phyloP scores from a whole-genome alignment of 306 rosid genomes.

The Acacia confusa region DNA sequence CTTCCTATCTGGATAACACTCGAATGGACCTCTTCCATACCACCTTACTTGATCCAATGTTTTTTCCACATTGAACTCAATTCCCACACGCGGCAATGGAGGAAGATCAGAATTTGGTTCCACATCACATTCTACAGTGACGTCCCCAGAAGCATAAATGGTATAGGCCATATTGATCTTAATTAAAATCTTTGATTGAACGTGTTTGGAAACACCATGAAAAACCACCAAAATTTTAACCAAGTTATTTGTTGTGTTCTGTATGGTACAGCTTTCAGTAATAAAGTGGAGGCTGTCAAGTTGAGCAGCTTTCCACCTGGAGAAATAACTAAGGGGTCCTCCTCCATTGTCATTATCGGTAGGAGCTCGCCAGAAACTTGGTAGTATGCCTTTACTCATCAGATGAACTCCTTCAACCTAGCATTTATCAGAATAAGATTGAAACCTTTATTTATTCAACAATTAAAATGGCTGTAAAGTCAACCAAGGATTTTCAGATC shows the following conservation, averaged over 20 bases:
- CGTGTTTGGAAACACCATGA: conserved; percentile 49
- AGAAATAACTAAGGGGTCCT: conserved; percentile 54
- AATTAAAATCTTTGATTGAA: conserved; percentile 42
- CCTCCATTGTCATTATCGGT: conserved; percentile 96
- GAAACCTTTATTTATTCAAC: conserved; percentile 11
- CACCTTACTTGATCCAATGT: conserved; percentile 66
- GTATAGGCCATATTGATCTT: conserved; percentile 59
- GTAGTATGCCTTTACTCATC: conserved; percentile 67
- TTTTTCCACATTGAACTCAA: conserved; percentile 65
- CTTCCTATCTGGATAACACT: conserved; percentile 91
- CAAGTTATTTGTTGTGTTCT: conserved; percentile 33
- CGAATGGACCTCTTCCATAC: conserved; percentile 97
- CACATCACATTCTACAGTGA: conserved; percentile 64
- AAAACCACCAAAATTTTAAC: conserved; percentile 55
- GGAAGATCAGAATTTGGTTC: conserved; percentile 71
- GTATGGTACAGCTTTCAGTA: conserved; percentile 60
- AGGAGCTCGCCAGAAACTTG: conserved; percentile 95
- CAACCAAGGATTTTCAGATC: not conserved
- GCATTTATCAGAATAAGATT: conserved; percentile 30
- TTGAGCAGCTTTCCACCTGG: conserved; percentile 80
- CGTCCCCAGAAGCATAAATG: conserved; percentile 76
- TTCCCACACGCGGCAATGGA: conserved; percentile 95
- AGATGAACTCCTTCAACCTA: conserved; percentile 73
- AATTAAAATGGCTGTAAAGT: not conserved
- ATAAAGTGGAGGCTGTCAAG: conserved; percentile 58